Base-by-base conservation (phyloP, 2,329 filamentous ascomycete genomes). In the Fusarium devonianum region DNA sequence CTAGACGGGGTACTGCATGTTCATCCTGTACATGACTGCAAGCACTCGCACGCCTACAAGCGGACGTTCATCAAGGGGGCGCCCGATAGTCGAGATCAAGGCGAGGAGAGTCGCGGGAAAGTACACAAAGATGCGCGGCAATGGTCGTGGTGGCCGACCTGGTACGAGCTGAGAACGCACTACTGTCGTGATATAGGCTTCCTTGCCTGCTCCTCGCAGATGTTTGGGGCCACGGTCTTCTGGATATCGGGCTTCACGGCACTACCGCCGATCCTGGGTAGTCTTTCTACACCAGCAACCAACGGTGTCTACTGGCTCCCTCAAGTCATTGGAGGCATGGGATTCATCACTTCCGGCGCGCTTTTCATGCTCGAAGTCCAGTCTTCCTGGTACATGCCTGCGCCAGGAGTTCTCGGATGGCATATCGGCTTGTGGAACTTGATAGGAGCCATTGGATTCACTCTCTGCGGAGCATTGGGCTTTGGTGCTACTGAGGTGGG, bases 281-380 rank as follows among this genome's bases (percentile, higher is more conserved):
- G 85, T 48, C 67, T 88, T 13, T 58, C 55, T 6, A 46, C 17
- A 3, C 22, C 52, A 6, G 57, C 46, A 4, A 13, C 49, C 18
- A 78, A 85, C 49, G 81, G 83, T 4, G 73, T 83, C 4, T 88
- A 79, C 69, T 88, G 84, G 66, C 53, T 76, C 0, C 78, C 82
- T 0, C 81, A 88, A 62, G 79, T 88, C 6, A 69, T 88, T 3
- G 85, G 86, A 4, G 85, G 85, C 1, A 65, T 66, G 0, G 82
- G 84, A 4, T 88, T 89, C 68, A 79, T 87, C 50, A 62, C 85
- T 17, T 86, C 75, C 6, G 74, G 78, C 16, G 62, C 72, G 3
- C 68, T 88, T 2, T 88, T 87, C 68, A 87, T 87, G 78, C 62
- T 88, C 7, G 86, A 89, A 67, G 86, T 84, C 3, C 85, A 88